Evolutionary conservation across 2,329 filamentous ascomycete species (phyloP).

Genomic region (Phialocephala sp.): DNA sequence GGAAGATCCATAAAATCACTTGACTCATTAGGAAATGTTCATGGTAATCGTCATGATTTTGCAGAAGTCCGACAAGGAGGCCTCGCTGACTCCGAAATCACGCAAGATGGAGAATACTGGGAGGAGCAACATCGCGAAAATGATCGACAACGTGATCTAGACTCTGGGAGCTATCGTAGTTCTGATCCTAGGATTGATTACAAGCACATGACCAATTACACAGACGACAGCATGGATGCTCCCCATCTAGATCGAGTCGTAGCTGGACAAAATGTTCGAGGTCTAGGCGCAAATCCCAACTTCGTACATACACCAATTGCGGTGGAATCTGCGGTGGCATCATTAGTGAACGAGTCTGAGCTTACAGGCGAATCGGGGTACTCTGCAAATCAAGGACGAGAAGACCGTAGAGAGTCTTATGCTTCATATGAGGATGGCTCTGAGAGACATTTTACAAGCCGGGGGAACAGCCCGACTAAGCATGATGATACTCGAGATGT

Average conservation of each 20-base stretch:
- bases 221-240: conserved; percentile 60
- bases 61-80: conserved; percentile 42
- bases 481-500: conserved; percentile 25
- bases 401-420: conserved; percentile 40
- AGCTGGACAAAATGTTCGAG: conserved; percentile 72
- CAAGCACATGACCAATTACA: conserved; percentile 58
- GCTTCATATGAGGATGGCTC: conserved; percentile 44
- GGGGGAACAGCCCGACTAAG: conserved; percentile 53
- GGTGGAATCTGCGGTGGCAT: conserved; percentile 90
- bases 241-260: conserved; percentile 63
- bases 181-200: conserved; percentile 61
- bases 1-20: conserved; percentile 58
- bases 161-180: conserved; percentile 65
- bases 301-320: conserved; percentile 74
- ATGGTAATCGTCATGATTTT: conserved; percentile 42
- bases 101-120: conserved; percentile 47
- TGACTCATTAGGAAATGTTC: conserved; percentile 39
- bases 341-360: conserved; percentile 79
- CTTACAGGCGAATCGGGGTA: conserved; percentile 65
- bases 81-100: conserved; percentile 51
- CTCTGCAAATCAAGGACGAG: conserved; percentile 49
- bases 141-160: conserved; percentile 52
- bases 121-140: conserved; percentile 45
- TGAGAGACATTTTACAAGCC: conserved; percentile 43
- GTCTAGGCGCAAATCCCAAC: conserved; percentile 74